These are phyloP conservation scores for Sclerotinia nivalis DNA, from an alignment of 2,329 filamentous ascomycete species.

Conservation along the genomic window DNA sequence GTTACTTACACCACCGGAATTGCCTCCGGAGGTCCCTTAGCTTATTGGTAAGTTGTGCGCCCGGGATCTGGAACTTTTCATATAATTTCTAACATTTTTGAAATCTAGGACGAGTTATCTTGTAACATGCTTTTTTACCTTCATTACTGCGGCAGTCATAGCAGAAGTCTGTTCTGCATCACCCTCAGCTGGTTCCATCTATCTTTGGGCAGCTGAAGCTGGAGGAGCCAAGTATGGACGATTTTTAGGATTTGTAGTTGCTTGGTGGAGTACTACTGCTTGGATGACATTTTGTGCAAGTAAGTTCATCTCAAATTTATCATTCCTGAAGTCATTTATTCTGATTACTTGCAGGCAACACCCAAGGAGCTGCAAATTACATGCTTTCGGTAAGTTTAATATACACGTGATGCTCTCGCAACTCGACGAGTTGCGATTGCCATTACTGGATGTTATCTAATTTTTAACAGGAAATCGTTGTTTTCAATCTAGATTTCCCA, in stretches of 20 bases:
- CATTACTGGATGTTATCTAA: neutral
- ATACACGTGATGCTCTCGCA: conserved; percentile 13
- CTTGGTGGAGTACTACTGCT: conserved; percentile 27
- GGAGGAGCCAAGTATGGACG: conserved; percentile 26
- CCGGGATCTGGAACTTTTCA: conserved; percentile 15
- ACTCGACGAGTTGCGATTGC: neutral
- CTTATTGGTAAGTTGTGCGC: conserved; percentile 52
- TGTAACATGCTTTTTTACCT: conserved; percentile 26
- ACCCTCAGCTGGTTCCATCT: conserved; percentile 29
- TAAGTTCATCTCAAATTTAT: conserved; percentile 3
- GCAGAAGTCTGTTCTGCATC: conserved; percentile 28
- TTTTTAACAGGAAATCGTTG: conserved; percentile 23
- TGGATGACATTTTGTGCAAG: conserved; percentile 29
- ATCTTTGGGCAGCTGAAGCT: conserved; percentile 27
- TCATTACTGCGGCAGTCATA: conserved; percentile 27
- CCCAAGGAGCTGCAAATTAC: conserved; percentile 29
- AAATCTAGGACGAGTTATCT: conserved; percentile 57
- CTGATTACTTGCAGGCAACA: conserved; percentile 25
- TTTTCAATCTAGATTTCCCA: conserved; percentile 28
- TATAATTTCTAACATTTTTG: neutral
- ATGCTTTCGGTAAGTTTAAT: conserved; percentile 25
- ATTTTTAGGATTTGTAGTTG: conserved; percentile 27
- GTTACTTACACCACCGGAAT: conserved; percentile 64
- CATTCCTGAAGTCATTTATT: neutral
- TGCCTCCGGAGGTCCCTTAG: conserved; percentile 59